A percentile compares a stretch with the other conserved stretches of the same genome.
Evolutionary conservation across 2,329 filamentous ascomycete genomes (phyloP).

Genomic region (Monilinia fructigena): DNA sequence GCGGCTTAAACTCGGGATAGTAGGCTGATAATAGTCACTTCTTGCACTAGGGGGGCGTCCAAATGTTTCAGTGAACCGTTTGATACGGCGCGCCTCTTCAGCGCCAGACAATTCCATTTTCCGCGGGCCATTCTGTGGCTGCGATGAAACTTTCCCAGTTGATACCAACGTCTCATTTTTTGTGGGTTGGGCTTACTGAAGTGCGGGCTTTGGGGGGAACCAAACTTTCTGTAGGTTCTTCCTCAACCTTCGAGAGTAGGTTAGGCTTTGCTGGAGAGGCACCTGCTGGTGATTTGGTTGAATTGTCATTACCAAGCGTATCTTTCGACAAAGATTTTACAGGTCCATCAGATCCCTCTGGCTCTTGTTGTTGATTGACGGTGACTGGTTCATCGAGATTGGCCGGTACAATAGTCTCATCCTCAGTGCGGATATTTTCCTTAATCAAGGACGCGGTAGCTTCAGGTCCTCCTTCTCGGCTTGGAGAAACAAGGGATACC

Average conservation of each 20-base stretch:
- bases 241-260: conserved; percentile 28
- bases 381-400: background rate
- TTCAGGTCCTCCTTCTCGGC: background rate
- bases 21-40: conserved; percentile 33
- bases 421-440: background rate
- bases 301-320: background rate
- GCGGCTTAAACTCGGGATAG: conserved; percentile 24
- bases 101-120: background rate
- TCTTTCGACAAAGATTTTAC: background rate
- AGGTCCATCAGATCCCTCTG: background rate
- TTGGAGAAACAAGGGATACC: background rate
- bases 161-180: background rate
- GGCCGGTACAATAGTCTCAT: too few relatives aligned
- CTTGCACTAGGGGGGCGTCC: conserved; percentile 23
- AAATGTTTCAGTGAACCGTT: conserved; percentile 25
- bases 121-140: background rate
- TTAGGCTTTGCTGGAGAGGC: conserved; percentile 32
- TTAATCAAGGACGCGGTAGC: background rate
- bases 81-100: conserved; percentile 17
- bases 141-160: too few relatives aligned
- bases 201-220: too few relatives aligned
- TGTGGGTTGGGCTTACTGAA: conserved; percentile 11
- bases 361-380: too few relatives aligned
- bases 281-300: conserved; percentile 21
- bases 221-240: background rate